Base-by-base conservation (phyloP, 2,329 filamentous ascomycete species). In the Fusarium protoensiforme region DNA sequence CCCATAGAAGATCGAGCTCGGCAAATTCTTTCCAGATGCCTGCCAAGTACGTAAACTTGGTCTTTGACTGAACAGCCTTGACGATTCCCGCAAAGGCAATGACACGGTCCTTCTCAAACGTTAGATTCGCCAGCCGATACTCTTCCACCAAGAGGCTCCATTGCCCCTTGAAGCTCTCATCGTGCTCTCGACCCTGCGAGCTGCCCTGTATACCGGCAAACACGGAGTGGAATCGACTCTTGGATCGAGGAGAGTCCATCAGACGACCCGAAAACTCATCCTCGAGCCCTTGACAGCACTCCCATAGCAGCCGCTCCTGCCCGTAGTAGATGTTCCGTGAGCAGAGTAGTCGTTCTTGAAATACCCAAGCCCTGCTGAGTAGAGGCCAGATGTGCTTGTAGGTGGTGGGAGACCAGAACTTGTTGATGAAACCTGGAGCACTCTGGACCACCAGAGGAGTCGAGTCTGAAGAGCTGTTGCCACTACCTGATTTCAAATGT, bases 1-100 rank as follows among this genome's bases (percentile, higher is more conserved):
- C 39, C 64, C 64, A 67, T 4, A 67, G 9, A 33, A 69, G 64
- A 10, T 48, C 60, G 31, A 69, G 36, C 24, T 69, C 67, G 4
- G 56, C 64, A 24, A 67, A 57, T 22, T 69, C 67, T 43, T 57
- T 67, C 67, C 64, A 67, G 18, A 67, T 57, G 16, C 64, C 67
- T 14, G 60, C 67, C 38, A 69, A 20, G 11, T 54, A 61, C n/a
- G n/a, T 33, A 24, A 33, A 56, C 27, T 18, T 56, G 20, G 51
- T 56, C 13, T 56, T 31, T 1, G 29, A 35, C 13, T 56, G 31
- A 16, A 56, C 29, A 22, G 51, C 51, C 8, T 35, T 33, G n/a
- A 35, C 51, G 7, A 56, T 22, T 0, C 51, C 51, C 7, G 51
- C 51, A 36, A 56, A 56, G 13, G 51, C 31, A 8, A 56, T 56